phyloP scores from a whole-genome alignment of 2,329 filamentous ascomycete species.

The Zymoseptoria pseudotritici region DNA sequence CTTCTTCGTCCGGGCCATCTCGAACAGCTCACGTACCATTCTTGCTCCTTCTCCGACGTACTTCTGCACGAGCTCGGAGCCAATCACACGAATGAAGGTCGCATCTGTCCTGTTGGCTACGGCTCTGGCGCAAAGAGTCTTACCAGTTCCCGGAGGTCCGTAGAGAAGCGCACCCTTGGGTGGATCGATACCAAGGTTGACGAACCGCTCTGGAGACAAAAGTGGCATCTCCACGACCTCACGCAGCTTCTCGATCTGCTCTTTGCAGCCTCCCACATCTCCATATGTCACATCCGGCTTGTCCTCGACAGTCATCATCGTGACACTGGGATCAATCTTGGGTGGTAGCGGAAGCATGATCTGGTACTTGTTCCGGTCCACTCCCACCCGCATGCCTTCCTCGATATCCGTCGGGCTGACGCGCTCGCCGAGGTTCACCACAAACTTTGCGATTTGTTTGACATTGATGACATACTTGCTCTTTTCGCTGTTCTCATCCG shows the following conservation, averaged over 20 bases:
- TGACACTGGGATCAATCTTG: slow-evolving; percentile 98
- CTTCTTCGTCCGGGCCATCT: slow-evolving; percentile 99
- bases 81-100: slow-evolving; percentile 97
- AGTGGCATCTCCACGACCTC: slow-evolving; percentile 99
- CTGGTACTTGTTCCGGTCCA: slow-evolving; percentile 98
- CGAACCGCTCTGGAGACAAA: slow-evolving; percentile 91
- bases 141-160: slow-evolving; percentile 95
- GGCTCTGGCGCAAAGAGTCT: slow-evolving; percentile 93
- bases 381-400: slow-evolving; percentile 95
- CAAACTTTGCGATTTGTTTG: slow-evolving; percentile 99
- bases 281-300: slow-evolving; percentile 99
- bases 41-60: slow-evolving; percentile 96
- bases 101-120: slow-evolving; percentile 97
- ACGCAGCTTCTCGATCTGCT: slow-evolving; percentile 97
- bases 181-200: slow-evolving; percentile 96
- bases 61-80: slow-evolving; percentile 95
- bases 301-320: slow-evolving; percentile 99
- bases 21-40: slow-evolving; percentile 97
- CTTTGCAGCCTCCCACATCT: slow-evolving; percentile 97
- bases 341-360: slow-evolving; percentile 92
- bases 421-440: slow-evolving; percentile 92
- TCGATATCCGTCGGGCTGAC: slow-evolving; percentile 98
- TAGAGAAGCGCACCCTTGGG: slow-evolving; percentile 96
- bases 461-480: slow-evolving; percentile 99
- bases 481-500: slow-evolving; percentile 91